Evolutionary conservation across 2,329 filamentous ascomycete genomes (phyloP).

Genomic region (Hypoxylon sp.): DNA sequence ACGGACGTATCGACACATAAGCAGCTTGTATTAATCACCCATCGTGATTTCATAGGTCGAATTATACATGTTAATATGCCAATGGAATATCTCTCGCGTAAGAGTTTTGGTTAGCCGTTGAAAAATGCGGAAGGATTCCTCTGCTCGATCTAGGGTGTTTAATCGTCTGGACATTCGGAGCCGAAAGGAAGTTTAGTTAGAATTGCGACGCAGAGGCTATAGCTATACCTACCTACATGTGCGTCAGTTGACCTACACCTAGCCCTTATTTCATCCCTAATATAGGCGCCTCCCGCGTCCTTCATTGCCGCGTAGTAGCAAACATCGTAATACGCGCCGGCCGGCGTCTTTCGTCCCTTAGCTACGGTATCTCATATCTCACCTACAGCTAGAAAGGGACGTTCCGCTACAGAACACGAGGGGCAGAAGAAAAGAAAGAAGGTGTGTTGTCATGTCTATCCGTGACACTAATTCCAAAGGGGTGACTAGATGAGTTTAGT

Average conservation of each 20-base stretch:
- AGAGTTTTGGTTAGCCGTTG: not conserved
- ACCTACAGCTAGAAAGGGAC: slow-evolving; percentile 15
- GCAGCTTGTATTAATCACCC: slow-evolving; percentile 2
- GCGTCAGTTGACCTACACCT: not conserved
- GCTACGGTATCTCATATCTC: slow-evolving; percentile 20
- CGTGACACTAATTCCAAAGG: slow-evolving; percentile 14
- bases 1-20: slow-evolving; percentile 11
- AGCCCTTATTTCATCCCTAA: no score
- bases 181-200: not conserved
- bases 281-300: slow-evolving; percentile 11
- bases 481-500: slow-evolving; percentile 12
- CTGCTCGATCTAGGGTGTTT: not conserved
- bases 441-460: slow-evolving; percentile 7
- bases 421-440: slow-evolving; percentile 1
- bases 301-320: slow-evolving; percentile 12
- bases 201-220: not conserved
- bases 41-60: slow-evolving; percentile 5
- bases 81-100: not conserved
- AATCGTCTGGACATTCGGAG: not conserved
- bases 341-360: not conserved
- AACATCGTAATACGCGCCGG: slow-evolving; percentile 13
- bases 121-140: not conserved
- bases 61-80: slow-evolving; percentile 9
- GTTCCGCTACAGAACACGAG: slow-evolving; percentile 26
- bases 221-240: not conserved